Evolutionary conservation across 2,329 filamentous ascomycete genomes (phyloP).

Genomic region (Pseudopithomyces maydicus): DNA sequence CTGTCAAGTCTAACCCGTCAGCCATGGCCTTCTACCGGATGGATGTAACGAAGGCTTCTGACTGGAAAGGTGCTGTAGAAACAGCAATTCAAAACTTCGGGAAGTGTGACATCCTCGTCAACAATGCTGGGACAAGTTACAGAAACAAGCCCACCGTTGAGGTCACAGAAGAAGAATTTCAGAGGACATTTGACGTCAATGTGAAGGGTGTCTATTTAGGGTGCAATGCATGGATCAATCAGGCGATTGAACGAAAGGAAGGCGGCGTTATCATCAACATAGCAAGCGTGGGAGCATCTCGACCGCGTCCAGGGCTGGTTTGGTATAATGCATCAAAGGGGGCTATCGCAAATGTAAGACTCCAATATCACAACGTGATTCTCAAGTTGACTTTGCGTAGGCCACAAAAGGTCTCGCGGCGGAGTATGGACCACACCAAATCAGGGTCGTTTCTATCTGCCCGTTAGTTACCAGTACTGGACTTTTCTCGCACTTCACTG

Average conservation of each 20-base stretch:
- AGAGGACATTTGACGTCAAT: conserved; percentile 70
- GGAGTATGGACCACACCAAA: conserved; percentile 73
- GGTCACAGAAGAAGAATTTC: conserved; percentile 70
- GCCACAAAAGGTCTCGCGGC: conserved; percentile 71
- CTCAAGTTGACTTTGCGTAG: conserved; percentile 11
- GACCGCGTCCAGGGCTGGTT: conserved; percentile 61
- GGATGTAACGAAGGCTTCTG: conserved; percentile 59
- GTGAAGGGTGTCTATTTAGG: conserved; percentile 70
- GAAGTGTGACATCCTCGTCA: conserved; percentile 64
- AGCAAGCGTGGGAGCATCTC: conserved; percentile 66
- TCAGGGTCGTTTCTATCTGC: conserved; percentile 74
- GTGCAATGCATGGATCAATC: conserved; percentile 63
- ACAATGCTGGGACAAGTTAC: conserved; percentile 65
- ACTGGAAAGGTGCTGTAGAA: conserved; percentile 60
- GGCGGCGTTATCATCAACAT: conserved; percentile 69
- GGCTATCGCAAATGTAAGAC: conserved; percentile 33
- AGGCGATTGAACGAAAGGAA: conserved; percentile 62
- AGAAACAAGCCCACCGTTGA: conserved; percentile 61
- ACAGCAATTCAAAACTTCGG: conserved; percentile 59
- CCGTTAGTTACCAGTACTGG: conserved; percentile 71
- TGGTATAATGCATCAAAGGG: conserved; percentile 10
- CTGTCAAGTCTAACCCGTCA: conserved; percentile 48
- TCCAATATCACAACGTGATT: not conserved
- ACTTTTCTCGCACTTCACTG: conserved; percentile 63
- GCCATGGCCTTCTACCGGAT: conserved; percentile 46